A percentile compares a stretch with the other conserved stretches of the same genome.
Evolutionary conservation across 495 filamentous ascomycete genomes (phyloP).

Genomic region (Xeromyces bisporus): DNA sequence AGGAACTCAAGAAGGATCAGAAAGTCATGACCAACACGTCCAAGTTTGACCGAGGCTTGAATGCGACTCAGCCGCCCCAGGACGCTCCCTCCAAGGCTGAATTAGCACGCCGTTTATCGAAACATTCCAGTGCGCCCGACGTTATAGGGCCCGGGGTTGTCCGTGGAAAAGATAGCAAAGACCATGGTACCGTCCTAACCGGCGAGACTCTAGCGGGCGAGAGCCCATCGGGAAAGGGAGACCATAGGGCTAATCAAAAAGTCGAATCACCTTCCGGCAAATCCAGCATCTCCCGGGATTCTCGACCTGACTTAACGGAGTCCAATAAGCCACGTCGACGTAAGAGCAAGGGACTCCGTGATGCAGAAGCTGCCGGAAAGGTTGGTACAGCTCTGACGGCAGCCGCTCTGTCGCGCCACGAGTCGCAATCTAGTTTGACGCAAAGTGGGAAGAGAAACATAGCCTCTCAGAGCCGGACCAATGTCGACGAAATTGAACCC

Average conservation of each 20-base stretch:
- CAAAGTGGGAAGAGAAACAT: constrained; percentile 30
- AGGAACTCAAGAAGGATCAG: constrained; percentile 78
- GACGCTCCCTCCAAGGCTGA: constrained; percentile 46
- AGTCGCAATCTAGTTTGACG: constrained; percentile 43
- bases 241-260: constrained; percentile 26
- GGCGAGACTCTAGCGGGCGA: constrained; percentile 45
- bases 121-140: constrained; percentile 54
- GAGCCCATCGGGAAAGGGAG: constrained; percentile 21
- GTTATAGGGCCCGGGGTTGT: constrained; percentile 48
- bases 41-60: constrained; percentile 43
- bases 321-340: constrained; percentile 37
- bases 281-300: constrained; percentile 27
- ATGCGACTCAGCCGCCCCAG: constrained; percentile 42
- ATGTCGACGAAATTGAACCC: constrained; percentile 39
- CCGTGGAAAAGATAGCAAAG: constrained; percentile 41
- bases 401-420: constrained; percentile 46
- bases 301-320: constrained; percentile 31
- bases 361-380: constrained; percentile 37
- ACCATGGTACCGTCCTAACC: constrained; percentile 39
- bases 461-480: constrained; percentile 33
- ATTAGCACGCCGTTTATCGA: constrained; percentile 41
- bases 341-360: constrained; percentile 41
- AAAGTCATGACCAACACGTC: constrained; percentile 43
- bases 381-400: constrained; percentile 43
- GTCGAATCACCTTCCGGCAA: constrained; percentile 29